phyloP scores from a whole-genome alignment of 768 basidiomycete genomes.

The Phylloporus sp. region DNA sequence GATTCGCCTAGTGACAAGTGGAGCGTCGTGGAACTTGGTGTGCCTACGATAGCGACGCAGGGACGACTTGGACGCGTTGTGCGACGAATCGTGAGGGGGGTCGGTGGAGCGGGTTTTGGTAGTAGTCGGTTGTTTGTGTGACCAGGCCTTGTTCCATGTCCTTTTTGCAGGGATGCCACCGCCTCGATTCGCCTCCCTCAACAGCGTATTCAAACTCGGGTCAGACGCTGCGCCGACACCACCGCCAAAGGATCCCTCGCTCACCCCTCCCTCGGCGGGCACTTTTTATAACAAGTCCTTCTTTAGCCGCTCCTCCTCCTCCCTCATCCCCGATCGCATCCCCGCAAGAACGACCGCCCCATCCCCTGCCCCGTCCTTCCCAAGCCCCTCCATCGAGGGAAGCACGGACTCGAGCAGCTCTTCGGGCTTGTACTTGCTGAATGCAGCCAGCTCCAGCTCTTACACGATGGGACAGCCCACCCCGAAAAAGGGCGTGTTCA shows the following conservation, averaged over 20 bases:
- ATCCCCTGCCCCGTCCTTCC: constrained; percentile 17
- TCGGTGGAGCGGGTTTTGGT: constrained; percentile 26
- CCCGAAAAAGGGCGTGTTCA: constrained; percentile 32
- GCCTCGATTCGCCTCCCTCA: constrained; percentile 39
- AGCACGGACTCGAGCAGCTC: constrained; percentile 26
- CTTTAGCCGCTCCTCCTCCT: constrained; percentile 41
- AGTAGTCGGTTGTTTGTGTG: background rate
- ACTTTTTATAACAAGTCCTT: constrained; percentile 32
- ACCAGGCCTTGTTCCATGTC: too few species aligned
- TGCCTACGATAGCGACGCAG: constrained; percentile 11
- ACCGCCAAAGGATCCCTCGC: constrained; percentile 58
- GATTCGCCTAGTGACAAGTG: constrained; percentile 25
- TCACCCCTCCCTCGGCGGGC: constrained; percentile 2
- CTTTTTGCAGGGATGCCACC: too few species aligned
- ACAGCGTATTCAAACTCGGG: constrained; percentile 39
- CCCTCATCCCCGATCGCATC: constrained; percentile 39
- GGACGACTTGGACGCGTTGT: constrained; percentile 20
- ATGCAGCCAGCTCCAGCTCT: constrained; percentile 16
- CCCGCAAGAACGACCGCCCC: constrained; percentile 10
- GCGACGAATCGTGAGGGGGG: constrained; percentile 24
- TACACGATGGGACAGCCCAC: constrained; percentile 7
- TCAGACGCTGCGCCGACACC: constrained; percentile 36
- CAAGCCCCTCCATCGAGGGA: constrained; percentile 20
- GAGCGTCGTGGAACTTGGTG: constrained; percentile 23
- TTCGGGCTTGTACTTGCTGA: constrained; percentile 8